Percentiles rank a stretch among this genome's conserved stretches.
phyloP scores from a whole-genome alignment of 2,329 filamentous ascomycete genomes.

The Epichloe gansuensis region DNA sequence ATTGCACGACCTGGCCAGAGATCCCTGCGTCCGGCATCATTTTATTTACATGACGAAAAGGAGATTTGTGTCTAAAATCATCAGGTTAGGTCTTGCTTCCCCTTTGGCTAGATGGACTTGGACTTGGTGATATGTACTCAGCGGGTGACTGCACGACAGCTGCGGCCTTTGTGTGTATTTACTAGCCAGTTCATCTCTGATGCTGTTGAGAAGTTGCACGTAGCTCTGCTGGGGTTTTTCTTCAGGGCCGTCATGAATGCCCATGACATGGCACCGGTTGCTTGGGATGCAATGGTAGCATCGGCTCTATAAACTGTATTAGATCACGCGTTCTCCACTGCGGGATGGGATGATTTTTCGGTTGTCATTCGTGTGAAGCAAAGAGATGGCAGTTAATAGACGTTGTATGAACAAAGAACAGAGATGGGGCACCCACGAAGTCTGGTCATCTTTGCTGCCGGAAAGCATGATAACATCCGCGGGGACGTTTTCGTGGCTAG shows the following conservation, averaged over 20 bases:
- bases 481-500: conserved; percentile 79
- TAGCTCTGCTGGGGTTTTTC: conserved; percentile 98
- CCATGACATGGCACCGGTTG: conserved; percentile 97
- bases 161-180: conserved; percentile 95
- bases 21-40: conserved; percentile 1
- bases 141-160: conserved; percentile 88
- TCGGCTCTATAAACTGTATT: conserved; percentile 52
- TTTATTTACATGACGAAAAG: conserved; percentile 46
- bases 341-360: not conserved
- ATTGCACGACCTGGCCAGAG: not conserved
- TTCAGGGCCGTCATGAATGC: conserved; percentile 87
- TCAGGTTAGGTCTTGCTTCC: conserved; percentile 6
- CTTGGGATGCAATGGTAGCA: conserved; percentile 79
- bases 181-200: conserved; percentile 77
- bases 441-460: conserved; percentile 93
- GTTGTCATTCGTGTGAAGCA: not conserved
- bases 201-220: conserved; percentile 89
- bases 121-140: conserved; percentile 51
- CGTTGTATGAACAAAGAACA: not conserved
- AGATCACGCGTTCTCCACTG: not conserved
- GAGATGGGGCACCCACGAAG: conserved; percentile 52
- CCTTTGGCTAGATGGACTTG: conserved; percentile 5
- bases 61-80: conserved; percentile 41
- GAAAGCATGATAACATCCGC: conserved; percentile 98
- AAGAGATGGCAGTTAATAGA: not conserved